Evolutionary conservation across 768 basidiomycete genomes (phyloP).

Genomic region (Rhizopogon sp.): DNA sequence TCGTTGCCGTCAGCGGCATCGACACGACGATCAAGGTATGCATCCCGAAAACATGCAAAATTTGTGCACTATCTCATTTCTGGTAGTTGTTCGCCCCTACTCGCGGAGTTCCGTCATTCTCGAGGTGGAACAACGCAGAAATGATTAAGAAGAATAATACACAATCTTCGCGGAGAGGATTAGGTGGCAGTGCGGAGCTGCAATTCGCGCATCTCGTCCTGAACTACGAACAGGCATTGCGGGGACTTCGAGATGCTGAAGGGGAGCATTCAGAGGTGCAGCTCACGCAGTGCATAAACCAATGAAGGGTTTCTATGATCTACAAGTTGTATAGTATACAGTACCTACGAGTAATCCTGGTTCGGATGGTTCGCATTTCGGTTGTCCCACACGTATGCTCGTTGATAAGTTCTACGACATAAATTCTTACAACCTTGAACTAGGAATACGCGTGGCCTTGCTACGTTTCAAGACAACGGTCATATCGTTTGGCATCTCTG

Average conservation of each 20-base stretch:
- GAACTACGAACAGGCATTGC: constrained; percentile 21
- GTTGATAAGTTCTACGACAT: constrained; percentile 3
- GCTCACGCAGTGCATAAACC: constrained; percentile 23
- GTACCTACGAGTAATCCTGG: not conserved
- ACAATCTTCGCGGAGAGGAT: constrained; percentile 24
- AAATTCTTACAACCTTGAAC: constrained; percentile 15
- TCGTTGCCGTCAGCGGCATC: constrained; percentile 85
- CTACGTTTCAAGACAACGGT: constrained; percentile 7
- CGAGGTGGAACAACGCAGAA: constrained; percentile 46
- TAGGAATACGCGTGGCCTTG: constrained; percentile 22
- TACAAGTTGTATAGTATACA: not conserved
- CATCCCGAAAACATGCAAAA: not conserved
- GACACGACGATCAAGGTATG: constrained; percentile 79
- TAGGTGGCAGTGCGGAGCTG: constrained; percentile 14
- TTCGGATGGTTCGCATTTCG: constrained; percentile 1
- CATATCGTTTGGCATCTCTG: constrained; percentile 13
- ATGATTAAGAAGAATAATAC: constrained; percentile 55
- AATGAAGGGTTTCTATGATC: constrained; percentile 11
- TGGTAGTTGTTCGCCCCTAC: constrained; percentile 63
- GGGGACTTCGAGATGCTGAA: constrained; percentile 16
- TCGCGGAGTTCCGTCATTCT: constrained; percentile 42
- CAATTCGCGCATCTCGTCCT: constrained; percentile 26
- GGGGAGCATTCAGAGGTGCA: constrained; percentile 17
- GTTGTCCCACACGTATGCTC: not conserved
- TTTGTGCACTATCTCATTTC: not conserved